These are phyloP conservation scores for Vanderwaltozyma polyspora DNA, from an alignment of 805 yeast species.

Conservation along the genomic window DNA sequence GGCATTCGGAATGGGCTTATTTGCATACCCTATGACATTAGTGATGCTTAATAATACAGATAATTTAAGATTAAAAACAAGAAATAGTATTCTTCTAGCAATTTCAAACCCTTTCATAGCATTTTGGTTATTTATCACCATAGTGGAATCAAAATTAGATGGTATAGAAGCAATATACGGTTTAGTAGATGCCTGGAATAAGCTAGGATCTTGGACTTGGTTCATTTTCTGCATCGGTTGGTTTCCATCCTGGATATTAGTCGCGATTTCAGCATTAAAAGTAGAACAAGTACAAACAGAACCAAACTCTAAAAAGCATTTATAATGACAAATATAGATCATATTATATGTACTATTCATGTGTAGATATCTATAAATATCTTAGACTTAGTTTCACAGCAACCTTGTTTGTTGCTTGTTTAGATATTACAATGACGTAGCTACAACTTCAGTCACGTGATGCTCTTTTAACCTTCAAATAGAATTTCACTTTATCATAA, in stretches of 20 bases:
- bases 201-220: conserved; percentile 81
- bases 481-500: too few species aligned
- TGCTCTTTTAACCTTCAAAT: too few species aligned
- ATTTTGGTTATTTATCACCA: conserved; percentile 23
- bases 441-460: too few species aligned
- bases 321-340: neutral
- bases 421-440: too few species aligned
- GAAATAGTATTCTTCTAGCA: conserved; percentile 29
- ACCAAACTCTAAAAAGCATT: neutral
- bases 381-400: neutral
- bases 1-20: conserved; percentile 57
- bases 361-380: too few species aligned
- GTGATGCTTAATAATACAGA: conserved; percentile 20
- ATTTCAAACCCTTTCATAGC: conserved; percentile 44
- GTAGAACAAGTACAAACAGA: neutral
- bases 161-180: conserved; percentile 35
- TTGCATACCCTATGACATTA: conserved; percentile 67
- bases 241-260: conserved; percentile 68
- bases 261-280: conserved; percentile 19
- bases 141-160: conserved; percentile 27
- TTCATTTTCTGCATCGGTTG: conserved; percentile 60
- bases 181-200: conserved; percentile 52
- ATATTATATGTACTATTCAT: neutral
- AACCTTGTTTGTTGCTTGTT: neutral
- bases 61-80: conserved; percentile 5